Evolutionary conservation across 441 rosid genomes (phyloP), one percentile per base, ranked within the genome.

Genomic region (Euphorbia corollata): DNA sequence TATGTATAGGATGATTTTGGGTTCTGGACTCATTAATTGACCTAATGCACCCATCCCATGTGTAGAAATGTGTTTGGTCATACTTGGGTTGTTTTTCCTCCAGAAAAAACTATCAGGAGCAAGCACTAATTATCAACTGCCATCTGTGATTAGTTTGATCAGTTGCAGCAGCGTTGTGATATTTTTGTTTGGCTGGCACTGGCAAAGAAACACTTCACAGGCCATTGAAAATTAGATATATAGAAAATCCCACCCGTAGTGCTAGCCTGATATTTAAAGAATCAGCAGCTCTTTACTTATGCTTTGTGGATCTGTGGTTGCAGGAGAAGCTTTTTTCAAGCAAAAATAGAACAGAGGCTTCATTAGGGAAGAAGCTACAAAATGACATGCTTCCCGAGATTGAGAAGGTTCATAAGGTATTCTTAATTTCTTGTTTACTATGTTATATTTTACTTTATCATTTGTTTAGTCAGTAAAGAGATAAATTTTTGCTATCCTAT

Each of bases 381-480:
- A 92, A 73, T 77, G 92, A 90, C 80, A 85, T 86, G 96, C 98
- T 95, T 80, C 93, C 97, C 47, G 99, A 95, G 79, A 90, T 95
- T 60, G 98, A 88, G 75, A 95, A 80, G 79, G 96, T 88, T 78
- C 90, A 95, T 74, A 95, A 92, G 99, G 99, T 92, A 81, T 71
- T 15, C 6, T 54, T 67, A 20, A 45, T 56, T 69, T 67, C 74
- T 72, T 67, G 54, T 59, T 63, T 65, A 20, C 43, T 22, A 32
- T 51, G 30, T 61, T 55, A 19, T 9, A 47, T 54, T 15, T 15
- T 18, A n/a, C 18, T 69, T 22, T 45, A 22, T 61, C 22, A n/a
- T 12, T 67, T 64, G 41, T 24, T 39, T 48, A 47, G 41, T 57
- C 36, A 48, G 34, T 30, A 56, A 38, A 64, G 36, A 61, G 55